A percentile compares a stretch with the other conserved stretches of the same genome.
Evolutionary conservation across 2,329 filamentous ascomycete genomes (phyloP).

Genomic region (Graphiopsis chlorocephala): DNA sequence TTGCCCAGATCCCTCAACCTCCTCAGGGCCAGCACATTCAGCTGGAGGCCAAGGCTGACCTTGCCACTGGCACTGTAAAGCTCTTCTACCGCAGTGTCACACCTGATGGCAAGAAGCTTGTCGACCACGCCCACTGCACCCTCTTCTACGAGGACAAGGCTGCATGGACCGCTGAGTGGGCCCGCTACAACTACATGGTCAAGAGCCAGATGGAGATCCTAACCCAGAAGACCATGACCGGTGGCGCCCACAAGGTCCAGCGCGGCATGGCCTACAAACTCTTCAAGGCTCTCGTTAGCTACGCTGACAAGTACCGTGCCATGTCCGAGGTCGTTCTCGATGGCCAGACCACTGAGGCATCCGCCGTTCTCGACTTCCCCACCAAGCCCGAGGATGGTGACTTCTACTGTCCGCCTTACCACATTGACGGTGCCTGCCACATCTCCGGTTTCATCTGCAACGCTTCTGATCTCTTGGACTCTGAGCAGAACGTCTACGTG

Average conservation of each 20-base stretch:
- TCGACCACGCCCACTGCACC: slow-evolving; percentile 61
- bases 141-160: slow-evolving; percentile 61
- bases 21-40: slow-evolving; percentile 58
- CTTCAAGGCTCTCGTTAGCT: slow-evolving; percentile 58
- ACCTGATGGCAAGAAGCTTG: slow-evolving; percentile 57
- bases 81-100: slow-evolving; percentile 58
- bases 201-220: slow-evolving; percentile 61
- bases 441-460: slow-evolving; percentile 61
- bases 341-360: slow-evolving; percentile 55
- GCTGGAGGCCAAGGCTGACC: slow-evolving; percentile 59
- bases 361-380: slow-evolving; percentile 54
- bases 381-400: slow-evolving; percentile 53
- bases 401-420: slow-evolving; percentile 59
- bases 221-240: slow-evolving; percentile 61
- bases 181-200: slow-evolving; percentile 61
- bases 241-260: slow-evolving; percentile 69
- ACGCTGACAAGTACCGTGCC: slow-evolving; percentile 55
- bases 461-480: slow-evolving; percentile 57
- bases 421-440: slow-evolving; percentile 58
- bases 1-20: slow-evolving; percentile 52
- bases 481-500: slow-evolving; percentile 59
- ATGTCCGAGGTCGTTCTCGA: slow-evolving; percentile 60
- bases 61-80: slow-evolving; percentile 53
- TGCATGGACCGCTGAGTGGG: slow-evolving; percentile 63
- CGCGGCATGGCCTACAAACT: slow-evolving; percentile 77